Evolutionary conservation across 176 grass and related monocot species (phyloP).

Genomic region (Calamus simplicifolius): DNA sequence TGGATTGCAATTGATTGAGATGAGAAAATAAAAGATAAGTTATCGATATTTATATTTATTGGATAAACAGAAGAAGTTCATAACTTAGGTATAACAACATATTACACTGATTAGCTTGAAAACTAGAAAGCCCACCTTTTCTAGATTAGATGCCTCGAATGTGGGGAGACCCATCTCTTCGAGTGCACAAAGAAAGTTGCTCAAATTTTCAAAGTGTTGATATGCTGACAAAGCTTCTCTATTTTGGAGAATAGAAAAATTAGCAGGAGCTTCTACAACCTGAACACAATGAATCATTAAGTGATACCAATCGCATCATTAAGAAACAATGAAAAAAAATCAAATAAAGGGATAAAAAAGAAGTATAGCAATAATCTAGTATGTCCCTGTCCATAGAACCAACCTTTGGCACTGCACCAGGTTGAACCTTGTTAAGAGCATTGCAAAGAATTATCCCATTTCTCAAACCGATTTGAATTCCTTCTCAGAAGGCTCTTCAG

Average conservation of each 20-base stretch:
- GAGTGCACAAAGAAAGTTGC: conserved; percentile 64
- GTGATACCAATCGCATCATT: conserved; percentile 15
- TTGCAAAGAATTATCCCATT: conserved; percentile 93
- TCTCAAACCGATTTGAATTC: conserved; percentile 74
- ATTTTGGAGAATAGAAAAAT: too few relatives aligned
- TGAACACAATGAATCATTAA: conserved; percentile 17
- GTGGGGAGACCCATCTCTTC: conserved; percentile 77
- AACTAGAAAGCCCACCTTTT: conserved; percentile 41
- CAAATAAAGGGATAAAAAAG: too few relatives aligned
- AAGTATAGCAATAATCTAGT: too few relatives aligned
- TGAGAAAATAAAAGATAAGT: too few relatives aligned
- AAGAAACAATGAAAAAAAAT: too few relatives aligned
- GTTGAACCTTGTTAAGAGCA: conserved; percentile 82
- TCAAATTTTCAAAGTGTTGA: conserved; percentile 85
- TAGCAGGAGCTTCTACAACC: conserved; percentile 81
- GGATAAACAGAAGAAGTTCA: too few relatives aligned
- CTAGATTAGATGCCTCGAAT: conserved; percentile 82
- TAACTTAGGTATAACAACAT: too few relatives aligned
- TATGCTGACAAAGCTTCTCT: too few relatives aligned
- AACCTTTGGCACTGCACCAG: conserved; percentile 69
- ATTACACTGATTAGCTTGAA: not conserved
- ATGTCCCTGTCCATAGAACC: not conserved
- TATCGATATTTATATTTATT: too few relatives aligned
- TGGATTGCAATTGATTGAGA: too few relatives aligned
- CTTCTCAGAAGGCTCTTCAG: conserved; percentile 81